Conservation (phyloP, 306 rosid genomes). For the Rosa rugosa region DNA sequence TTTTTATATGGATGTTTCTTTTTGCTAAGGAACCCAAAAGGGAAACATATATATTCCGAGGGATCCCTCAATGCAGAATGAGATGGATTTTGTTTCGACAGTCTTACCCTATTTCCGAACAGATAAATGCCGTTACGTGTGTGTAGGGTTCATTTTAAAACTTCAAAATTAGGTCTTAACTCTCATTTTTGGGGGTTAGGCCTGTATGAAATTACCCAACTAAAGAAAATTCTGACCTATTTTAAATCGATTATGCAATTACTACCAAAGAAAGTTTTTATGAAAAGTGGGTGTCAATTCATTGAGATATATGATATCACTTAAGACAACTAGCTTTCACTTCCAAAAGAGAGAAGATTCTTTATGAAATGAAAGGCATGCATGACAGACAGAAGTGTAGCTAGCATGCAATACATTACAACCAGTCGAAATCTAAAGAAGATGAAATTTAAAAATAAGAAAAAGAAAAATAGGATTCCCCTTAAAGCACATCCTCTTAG, state of each 20-base stretch:
- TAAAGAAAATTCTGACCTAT: neutral
- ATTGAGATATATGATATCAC: neutral
- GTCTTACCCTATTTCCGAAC: neutral
- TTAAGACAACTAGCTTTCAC: neutral
- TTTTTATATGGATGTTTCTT: too few relatives aligned
- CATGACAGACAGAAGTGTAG: slow-evolving; percentile 6
- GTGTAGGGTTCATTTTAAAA: too few relatives aligned
- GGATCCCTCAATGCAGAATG: neutral
- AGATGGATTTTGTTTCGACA: neutral
- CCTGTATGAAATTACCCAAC: neutral
- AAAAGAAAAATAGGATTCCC: neutral
- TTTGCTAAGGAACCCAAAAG: too few relatives aligned
- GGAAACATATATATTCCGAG: too few relatives aligned
- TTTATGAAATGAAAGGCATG: neutral
- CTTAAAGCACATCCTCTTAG: neutral
- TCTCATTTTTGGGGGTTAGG: neutral
- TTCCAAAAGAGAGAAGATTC: neutral
- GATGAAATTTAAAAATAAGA: neutral
- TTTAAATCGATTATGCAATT: neutral
- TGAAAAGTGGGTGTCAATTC: neutral
- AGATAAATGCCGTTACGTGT: neutral
- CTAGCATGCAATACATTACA: slow-evolving; percentile 1
- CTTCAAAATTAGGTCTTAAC: too few relatives aligned
- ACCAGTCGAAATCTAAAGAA: neutral
- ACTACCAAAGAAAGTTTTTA: neutral